A percentile compares a stretch with the other conserved stretches of the same genome.
Evolutionary conservation across 2,329 filamentous ascomycete species (phyloP).

Genomic region (Phialophora expanda): DNA sequence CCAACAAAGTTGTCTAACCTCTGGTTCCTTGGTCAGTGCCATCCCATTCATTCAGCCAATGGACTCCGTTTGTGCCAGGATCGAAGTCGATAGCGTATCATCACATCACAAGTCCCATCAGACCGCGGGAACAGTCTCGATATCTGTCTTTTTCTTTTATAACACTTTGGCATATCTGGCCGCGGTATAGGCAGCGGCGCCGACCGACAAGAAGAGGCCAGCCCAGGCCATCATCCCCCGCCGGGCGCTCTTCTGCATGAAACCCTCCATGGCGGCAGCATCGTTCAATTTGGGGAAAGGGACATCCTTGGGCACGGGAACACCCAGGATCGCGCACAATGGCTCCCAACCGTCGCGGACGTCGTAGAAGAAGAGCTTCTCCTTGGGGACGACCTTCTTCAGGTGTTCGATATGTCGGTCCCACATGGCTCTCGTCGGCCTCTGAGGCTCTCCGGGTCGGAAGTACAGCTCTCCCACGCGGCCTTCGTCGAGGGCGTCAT

Average conservation of each 20-base stretch:
- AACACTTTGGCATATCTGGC: conserved; percentile 28
- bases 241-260: conserved; percentile 40
- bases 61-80: neutral
- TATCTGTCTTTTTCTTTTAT: conserved; percentile 16
- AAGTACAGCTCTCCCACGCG: conserved; percentile 37
- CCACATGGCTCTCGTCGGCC: conserved; percentile 38
- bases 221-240: conserved; percentile 43
- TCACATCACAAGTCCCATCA: neutral
- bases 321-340: conserved; percentile 39
- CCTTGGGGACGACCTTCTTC: conserved; percentile 40
- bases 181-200: conserved; percentile 26
- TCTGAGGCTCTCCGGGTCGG: conserved; percentile 34
- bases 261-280: conserved; percentile 36
- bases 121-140: neutral
- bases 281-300: conserved; percentile 40
- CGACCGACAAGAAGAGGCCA: conserved; percentile 36
- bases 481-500: conserved; percentile 37
- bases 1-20: neutral
- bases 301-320: conserved; percentile 39
- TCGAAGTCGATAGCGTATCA: neutral
- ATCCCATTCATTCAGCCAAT: neutral
- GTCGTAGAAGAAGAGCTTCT: conserved; percentile 47
- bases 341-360: conserved; percentile 43
- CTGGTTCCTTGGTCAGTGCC: neutral
- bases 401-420: conserved; percentile 39